phyloP scores from a whole-genome alignment of 1,284 basidiomycete genomes.

The Sanguinoderma infundibulare region DNA sequence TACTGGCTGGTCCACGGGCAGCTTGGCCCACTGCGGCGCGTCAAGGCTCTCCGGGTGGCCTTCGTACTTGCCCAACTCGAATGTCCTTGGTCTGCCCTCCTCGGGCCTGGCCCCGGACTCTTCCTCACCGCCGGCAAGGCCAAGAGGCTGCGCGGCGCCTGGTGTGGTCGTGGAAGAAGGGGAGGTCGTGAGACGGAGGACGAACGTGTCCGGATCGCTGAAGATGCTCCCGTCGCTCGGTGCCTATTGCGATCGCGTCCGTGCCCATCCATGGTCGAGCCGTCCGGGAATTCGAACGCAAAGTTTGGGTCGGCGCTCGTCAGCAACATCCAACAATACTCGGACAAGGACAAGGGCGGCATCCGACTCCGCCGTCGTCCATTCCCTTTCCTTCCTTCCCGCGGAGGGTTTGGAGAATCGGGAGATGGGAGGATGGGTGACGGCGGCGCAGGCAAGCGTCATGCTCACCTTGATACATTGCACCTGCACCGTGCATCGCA shows the following conservation, averaged over 20 bases:
- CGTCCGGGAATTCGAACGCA: not conserved
- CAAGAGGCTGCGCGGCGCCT: not conserved
- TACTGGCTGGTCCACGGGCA: constrained; percentile 13
- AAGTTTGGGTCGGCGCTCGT: not conserved
- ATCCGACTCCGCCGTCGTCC: not conserved
- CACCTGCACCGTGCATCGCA: constrained; percentile 24
- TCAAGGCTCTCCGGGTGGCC: constrained; percentile 20
- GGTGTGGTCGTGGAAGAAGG: not conserved
- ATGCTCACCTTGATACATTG: constrained; percentile 22
- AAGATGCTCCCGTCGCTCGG: constrained; percentile 19
- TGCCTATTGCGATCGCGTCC: constrained; percentile 9
- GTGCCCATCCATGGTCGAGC: not conserved
- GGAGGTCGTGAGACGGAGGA: constrained; percentile 23
- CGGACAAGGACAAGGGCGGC: not conserved
- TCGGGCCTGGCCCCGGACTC: not conserved
- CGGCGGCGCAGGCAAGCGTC: no score
- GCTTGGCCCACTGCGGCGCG: constrained; percentile 24
- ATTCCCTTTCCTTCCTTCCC: not conserved
- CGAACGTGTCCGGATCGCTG: constrained; percentile 23
- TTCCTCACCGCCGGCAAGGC: not conserved
- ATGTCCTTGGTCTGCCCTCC: no score
- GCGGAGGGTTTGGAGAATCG: not conserved
- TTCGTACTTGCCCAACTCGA: constrained; percentile 23
- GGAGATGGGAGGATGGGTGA: not conserved
- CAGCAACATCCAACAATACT: not conserved